phyloP scores from a whole-genome alignment of 257 asterid genomes.

The Verbascum thapsus region DNA sequence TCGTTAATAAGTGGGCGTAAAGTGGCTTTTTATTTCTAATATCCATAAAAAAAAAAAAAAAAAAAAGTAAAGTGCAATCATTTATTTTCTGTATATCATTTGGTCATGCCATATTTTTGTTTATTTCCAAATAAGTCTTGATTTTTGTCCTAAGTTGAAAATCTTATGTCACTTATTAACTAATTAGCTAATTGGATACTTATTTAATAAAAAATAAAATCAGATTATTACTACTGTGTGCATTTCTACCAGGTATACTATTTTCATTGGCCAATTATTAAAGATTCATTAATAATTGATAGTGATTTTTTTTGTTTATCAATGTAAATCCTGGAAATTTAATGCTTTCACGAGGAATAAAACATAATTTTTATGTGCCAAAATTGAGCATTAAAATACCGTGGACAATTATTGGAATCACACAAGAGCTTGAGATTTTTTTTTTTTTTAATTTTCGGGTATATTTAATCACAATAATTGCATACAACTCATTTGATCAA shows the following conservation, averaged over 20 bases:
- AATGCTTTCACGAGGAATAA: neutral
- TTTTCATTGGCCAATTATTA: slow-evolving; percentile 24
- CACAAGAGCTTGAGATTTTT: no score
- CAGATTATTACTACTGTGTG: slow-evolving; percentile 10
- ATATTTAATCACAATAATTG: no score
- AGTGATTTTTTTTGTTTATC: slow-evolving; percentile 14
- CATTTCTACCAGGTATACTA: slow-evolving; percentile 1
- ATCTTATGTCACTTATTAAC: neutral
- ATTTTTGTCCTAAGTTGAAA: slow-evolving; percentile 3
- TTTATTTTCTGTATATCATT: slow-evolving; percentile 8
- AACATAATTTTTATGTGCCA: no score
- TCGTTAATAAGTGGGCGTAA: slow-evolving; percentile 15
- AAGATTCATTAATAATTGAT: slow-evolving; percentile 1
- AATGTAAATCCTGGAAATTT: neutral
- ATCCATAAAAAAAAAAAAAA: slow-evolving; percentile 29
- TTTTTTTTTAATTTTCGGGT: no score
- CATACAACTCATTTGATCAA: no score
- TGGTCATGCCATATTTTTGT: neutral
- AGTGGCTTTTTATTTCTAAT: slow-evolving; percentile 24
- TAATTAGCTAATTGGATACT: neutral
- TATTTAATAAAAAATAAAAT: neutral
- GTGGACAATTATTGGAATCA: no score
- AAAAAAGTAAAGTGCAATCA: slow-evolving; percentile 37
- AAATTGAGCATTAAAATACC: no score
- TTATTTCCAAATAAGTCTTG: no score